Evolutionary conservation across 805 yeast species (phyloP).

Genomic region (Cyberlindnera amylophila): DNA sequence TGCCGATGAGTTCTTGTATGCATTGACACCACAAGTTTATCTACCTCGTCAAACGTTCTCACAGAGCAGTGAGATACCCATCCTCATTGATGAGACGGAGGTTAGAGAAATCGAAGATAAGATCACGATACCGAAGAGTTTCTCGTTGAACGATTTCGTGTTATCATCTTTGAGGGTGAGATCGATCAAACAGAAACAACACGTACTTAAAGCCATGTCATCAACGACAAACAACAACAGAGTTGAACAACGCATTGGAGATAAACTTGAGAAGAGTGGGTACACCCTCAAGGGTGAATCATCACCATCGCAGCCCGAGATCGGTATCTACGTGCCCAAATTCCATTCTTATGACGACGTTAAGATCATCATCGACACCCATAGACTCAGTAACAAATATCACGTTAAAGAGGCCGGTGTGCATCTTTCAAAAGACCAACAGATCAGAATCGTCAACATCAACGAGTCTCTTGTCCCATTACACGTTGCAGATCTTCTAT

Average conservation of each 20-base stretch:
- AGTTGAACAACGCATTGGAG: conserved; percentile 1
- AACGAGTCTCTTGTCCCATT: conserved; percentile 1
- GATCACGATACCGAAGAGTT: conserved; percentile 6
- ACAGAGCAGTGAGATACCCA: conserved; percentile 1
- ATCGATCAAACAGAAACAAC: conserved; percentile 4
- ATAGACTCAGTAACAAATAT: conserved; percentile 3
- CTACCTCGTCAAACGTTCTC: conserved; percentile 5
- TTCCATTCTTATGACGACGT: conserved; percentile 5
- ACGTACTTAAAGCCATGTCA: conserved; percentile 1
- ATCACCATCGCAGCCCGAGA: not conserved
- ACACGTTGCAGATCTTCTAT: conserved; percentile 2
- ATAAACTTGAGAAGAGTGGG: conserved; percentile 1
- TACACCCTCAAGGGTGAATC: not conserved
- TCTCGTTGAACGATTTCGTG: conserved; percentile 8
- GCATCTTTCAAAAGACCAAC: conserved; percentile 1
- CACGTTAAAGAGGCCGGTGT: conserved; percentile 8
- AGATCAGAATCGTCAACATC: conserved; percentile 1
- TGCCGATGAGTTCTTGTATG: conserved; percentile 6
- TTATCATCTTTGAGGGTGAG: conserved; percentile 11
- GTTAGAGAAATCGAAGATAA: conserved; percentile 7
- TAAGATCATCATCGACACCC: conserved; percentile 4
- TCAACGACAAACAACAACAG: too few species aligned
- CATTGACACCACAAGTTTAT: conserved; percentile 7
- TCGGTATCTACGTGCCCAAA: not conserved
- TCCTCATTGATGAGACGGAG: conserved; percentile 7